Evolutionary conservation across 2,329 filamentous ascomycete species (phyloP).

Genomic region (Alternaria tenuissima): DNA sequence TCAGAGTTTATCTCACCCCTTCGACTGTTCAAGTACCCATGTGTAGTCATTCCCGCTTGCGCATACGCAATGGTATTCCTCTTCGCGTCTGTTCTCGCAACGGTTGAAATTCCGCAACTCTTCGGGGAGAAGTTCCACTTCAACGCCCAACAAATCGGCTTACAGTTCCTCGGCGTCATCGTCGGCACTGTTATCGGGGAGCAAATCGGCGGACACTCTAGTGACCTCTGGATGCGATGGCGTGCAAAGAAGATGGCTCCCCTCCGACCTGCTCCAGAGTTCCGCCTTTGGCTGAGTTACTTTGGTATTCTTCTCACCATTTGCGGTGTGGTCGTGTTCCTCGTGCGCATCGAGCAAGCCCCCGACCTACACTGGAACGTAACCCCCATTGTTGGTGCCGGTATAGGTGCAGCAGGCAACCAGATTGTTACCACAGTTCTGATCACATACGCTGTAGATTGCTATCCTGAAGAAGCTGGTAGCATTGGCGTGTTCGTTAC

Average conservation of each 20-base stretch:
- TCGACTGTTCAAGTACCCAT: constrained; percentile 56
- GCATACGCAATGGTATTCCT: constrained; percentile 67
- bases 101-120: constrained; percentile 68
- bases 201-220: constrained; percentile 63
- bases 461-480: constrained; percentile 61
- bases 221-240: constrained; percentile 62
- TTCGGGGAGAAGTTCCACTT: constrained; percentile 65
- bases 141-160: constrained; percentile 65
- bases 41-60: constrained; percentile 60
- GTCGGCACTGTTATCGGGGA: constrained; percentile 67
- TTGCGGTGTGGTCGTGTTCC: constrained; percentile 63
- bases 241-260: constrained; percentile 46
- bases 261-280: constrained; percentile 61
- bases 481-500: constrained; percentile 67
- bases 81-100: constrained; percentile 62
- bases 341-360: constrained; percentile 60
- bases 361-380: constrained; percentile 60
- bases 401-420: constrained; percentile 62
- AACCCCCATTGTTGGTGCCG: constrained; percentile 64
- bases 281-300: constrained; percentile 66
- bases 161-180: constrained; percentile 66
- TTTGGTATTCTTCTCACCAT: constrained; percentile 61
- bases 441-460: constrained; percentile 68
- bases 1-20: constrained; percentile 63
- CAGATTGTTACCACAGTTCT: constrained; percentile 69